A percentile compares a stretch with the other conserved stretches of the same genome.
Conservation (phyloP, 2,329 filamentous ascomycete species). For the Cladophialophora psammophila region DNA sequence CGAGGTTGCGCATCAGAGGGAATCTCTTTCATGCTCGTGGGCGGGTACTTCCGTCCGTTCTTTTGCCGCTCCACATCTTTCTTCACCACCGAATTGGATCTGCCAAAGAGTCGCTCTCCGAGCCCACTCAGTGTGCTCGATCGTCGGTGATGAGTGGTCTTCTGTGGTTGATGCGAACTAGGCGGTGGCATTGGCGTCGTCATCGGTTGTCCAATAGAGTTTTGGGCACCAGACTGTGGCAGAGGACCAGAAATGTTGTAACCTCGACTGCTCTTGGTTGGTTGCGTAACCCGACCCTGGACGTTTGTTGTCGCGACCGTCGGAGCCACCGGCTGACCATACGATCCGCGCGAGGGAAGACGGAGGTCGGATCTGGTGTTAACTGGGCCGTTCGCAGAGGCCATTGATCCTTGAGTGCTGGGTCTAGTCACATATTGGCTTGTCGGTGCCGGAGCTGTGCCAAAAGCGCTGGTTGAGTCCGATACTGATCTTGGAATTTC, state of each 20-base stretch:
- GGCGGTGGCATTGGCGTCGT: constrained; percentile 64
- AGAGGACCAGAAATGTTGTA: constrained; percentile 76
- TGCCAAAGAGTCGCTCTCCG: constrained; percentile 82
- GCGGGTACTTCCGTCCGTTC: constrained; percentile 76
- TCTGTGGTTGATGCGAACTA: constrained; percentile 51
- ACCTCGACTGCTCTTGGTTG: constrained; percentile 65
- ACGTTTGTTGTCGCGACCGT: constrained; percentile 87
- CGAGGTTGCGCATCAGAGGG: constrained; percentile 63
- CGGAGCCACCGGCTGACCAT: constrained; percentile 87
- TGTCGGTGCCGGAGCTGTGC: constrained; percentile 46
- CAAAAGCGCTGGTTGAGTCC: constrained; percentile 64
- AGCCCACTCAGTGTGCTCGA: constrained; percentile 82
- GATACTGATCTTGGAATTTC: constrained; percentile 62
- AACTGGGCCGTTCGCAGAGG: constrained; percentile 60
- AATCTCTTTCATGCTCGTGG: constrained; percentile 84
- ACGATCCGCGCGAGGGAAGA: constrained; percentile 78
- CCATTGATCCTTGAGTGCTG: constrained; percentile 81
- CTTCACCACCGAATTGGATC: constrained; percentile 69
- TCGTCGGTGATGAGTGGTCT: constrained; percentile 65
- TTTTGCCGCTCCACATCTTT: constrained; percentile 52
- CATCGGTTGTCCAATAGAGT: constrained; percentile 65
- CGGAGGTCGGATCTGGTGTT: constrained; percentile 52
- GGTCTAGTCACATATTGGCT: constrained; percentile 64
- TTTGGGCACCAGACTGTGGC: constrained; percentile 61
- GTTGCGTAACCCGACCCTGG: constrained; percentile 88